These are phyloP conservation scores for Sphagnum contortum DNA, from an alignment of 225 moss, liverwort and hornwort genomes.

Conservation along the genomic window DNA sequence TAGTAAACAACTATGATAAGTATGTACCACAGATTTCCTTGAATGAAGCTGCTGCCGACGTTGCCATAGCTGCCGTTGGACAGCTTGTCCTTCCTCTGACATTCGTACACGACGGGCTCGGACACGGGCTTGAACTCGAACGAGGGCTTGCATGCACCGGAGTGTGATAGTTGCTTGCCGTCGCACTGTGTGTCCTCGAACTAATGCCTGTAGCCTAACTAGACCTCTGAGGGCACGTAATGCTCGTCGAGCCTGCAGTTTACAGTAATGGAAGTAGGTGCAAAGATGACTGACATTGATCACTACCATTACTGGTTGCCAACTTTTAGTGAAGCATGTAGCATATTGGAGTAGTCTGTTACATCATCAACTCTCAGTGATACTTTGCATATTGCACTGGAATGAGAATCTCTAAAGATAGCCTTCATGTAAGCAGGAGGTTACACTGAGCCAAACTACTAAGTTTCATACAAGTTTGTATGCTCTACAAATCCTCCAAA, in stretches of 20 bases:
- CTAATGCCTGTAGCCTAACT: conserved; percentile 50
- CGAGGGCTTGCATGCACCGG: conserved; percentile 63
- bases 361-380: not conserved
- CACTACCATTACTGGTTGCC: not conserved
- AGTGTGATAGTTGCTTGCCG: conserved; percentile 61
- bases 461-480: not conserved
- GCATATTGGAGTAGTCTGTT: not conserved
- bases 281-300: not conserved
- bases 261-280: not conserved
- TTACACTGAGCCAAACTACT: not conserved
- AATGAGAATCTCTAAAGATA: not conserved
- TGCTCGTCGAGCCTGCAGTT: conserved; percentile 46
- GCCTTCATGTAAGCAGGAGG: no score
- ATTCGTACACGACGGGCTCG: conserved; percentile 59
- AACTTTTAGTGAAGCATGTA: not conserved
- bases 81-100: conserved; percentile 66
- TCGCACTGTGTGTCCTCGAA: conserved; percentile 55
- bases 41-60: conserved; percentile 37
- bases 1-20: no score
- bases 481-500: not conserved
- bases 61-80: conserved; percentile 40
- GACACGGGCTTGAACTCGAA: conserved; percentile 57
- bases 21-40: conserved; percentile 34
- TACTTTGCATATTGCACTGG: not conserved
- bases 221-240: conserved; percentile 50